Evolutionary conservation across 306 rosid genomes (phyloP).

Genomic region (Cyclanthera cordifolia): DNA sequence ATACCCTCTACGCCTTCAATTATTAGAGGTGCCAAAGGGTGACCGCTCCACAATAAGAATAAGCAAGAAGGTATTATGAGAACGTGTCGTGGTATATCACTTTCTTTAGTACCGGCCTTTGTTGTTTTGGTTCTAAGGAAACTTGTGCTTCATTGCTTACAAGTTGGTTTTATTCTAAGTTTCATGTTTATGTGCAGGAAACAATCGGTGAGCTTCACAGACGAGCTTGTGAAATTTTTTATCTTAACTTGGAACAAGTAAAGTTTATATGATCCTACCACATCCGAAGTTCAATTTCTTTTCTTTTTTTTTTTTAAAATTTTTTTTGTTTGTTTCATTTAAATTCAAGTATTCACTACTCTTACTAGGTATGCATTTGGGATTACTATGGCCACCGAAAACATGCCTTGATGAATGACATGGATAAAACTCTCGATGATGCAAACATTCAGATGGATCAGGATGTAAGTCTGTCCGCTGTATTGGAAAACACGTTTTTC

Average conservation of each 20-base stretch:
- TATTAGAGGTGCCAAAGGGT: slow-evolving; percentile 67
- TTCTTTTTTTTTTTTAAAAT: slow-evolving; percentile 8
- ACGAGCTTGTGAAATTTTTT: slow-evolving; percentile 80
- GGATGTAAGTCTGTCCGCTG: slow-evolving; percentile 45
- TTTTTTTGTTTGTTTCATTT: slow-evolving; percentile 11
- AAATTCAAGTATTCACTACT: slow-evolving; percentile 14
- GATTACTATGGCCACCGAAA: slow-evolving; percentile 75
- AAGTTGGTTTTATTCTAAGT: slow-evolving; percentile 18
- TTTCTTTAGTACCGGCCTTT: slow-evolving; percentile 14
- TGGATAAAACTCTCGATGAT: slow-evolving; percentile 94
- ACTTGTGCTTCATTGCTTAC: slow-evolving; percentile 1
- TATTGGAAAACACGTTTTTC: background rate
- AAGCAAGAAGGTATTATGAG: slow-evolving; percentile 84
- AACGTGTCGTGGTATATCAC: slow-evolving; percentile 13
- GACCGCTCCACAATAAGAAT: slow-evolving; percentile 61
- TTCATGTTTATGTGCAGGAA: slow-evolving; percentile 54
- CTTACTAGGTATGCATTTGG: slow-evolving; percentile 74
- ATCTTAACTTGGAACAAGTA: slow-evolving; percentile 79
- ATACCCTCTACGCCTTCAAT: slow-evolving; percentile 85
- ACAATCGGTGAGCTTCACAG: slow-evolving; percentile 84
- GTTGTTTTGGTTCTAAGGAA: slow-evolving; percentile 10
- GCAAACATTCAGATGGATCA: slow-evolving; percentile 98
- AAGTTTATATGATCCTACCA: slow-evolving; percentile 20
- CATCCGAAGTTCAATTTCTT: slow-evolving; percentile 7
- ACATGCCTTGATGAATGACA: slow-evolving; percentile 88